These are phyloP conservation scores for Cytospora piceicola DNA, from an alignment of 2,329 filamentous ascomycete species.

Conservation along the genomic window DNA sequence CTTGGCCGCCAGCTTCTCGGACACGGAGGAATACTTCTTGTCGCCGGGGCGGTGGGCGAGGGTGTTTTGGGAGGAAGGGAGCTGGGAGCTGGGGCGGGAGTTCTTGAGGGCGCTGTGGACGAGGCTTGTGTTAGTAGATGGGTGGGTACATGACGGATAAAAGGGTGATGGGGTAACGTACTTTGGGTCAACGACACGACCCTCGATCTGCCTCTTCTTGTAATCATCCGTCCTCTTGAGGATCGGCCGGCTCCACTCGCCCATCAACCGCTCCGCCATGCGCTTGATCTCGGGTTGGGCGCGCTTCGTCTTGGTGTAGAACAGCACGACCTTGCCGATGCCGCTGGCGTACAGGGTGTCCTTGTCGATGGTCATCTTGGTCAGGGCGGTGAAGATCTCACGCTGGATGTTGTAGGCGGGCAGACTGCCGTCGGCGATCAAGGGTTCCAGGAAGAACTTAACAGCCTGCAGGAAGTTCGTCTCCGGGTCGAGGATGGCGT, in stretches of 20 bases:
- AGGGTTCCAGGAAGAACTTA: constrained; percentile 94
- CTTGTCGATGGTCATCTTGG: constrained; percentile 84
- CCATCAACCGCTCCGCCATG: constrained; percentile 87
- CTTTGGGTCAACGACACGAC: constrained; percentile 66
- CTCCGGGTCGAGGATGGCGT: constrained; percentile 88
- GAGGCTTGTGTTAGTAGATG: constrained; percentile 28
- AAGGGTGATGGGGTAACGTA: constrained; percentile 44
- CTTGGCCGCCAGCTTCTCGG: constrained; percentile 37
- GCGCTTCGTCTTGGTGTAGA: constrained; percentile 94
- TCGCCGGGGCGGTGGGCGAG: constrained; percentile 54
- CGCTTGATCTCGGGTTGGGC: constrained; percentile 89
- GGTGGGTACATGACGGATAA: background rate
- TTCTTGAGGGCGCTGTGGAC: constrained; percentile 49
- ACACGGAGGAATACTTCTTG: constrained; percentile 33
- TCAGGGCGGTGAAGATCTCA: constrained; percentile 83
- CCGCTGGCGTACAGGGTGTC: constrained; percentile 87
- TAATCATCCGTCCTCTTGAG: constrained; percentile 93
- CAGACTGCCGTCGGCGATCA: constrained; percentile 83
- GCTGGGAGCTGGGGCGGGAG: constrained; percentile 43
- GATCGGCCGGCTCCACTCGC: constrained; percentile 94
- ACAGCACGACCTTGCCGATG: constrained; percentile 93
- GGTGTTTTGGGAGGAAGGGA: constrained; percentile 44
- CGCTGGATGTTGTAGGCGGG: constrained; percentile 98
- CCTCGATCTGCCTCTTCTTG: constrained; percentile 75
- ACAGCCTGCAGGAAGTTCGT: constrained; percentile 94